Evolutionary conservation across 257 asterid genomes (phyloP).

Genomic region (Fraxinus quadrangulata): DNA sequence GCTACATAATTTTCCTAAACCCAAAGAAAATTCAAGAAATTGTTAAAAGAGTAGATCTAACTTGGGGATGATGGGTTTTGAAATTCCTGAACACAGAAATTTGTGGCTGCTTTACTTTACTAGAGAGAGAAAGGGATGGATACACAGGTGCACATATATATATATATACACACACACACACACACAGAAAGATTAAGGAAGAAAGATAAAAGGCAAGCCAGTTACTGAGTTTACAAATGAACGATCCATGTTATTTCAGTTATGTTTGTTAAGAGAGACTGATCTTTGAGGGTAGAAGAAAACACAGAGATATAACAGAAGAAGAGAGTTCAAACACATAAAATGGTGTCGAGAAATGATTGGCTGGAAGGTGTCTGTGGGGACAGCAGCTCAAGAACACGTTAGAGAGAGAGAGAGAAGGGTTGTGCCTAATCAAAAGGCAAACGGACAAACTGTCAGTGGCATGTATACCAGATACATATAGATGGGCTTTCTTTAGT

Average conservation of each 20-base stretch:
- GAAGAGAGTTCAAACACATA: conserved; percentile 11
- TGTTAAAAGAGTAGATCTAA: conserved; percentile 40
- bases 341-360: conserved; percentile 29
- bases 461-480: not conserved
- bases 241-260: not conserved
- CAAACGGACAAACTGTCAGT: conserved; percentile 51
- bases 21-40: conserved; percentile 43
- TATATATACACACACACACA: too few relatives aligned
- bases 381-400: not conserved
- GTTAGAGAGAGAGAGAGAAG: not conserved
- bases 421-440: conserved; percentile 25
- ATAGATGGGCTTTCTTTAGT: too few relatives aligned
- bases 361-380: conserved; percentile 61
- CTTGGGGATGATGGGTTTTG: conserved; percentile 26
- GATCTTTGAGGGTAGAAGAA: not conserved
- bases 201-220: not conserved
- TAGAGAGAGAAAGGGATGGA: not conserved
- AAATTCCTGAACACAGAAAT: conserved; percentile 6
- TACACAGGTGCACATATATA: too few relatives aligned
- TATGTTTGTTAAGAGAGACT: not conserved
- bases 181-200: not conserved
- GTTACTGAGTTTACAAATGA: not conserved
- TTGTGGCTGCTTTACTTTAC: not conserved
- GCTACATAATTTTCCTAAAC: conserved; percentile 50
- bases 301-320: not conserved